Base-by-base conservation (phyloP, 1,284 basidiomycete genomes). In the Melampsora americana region DNA sequence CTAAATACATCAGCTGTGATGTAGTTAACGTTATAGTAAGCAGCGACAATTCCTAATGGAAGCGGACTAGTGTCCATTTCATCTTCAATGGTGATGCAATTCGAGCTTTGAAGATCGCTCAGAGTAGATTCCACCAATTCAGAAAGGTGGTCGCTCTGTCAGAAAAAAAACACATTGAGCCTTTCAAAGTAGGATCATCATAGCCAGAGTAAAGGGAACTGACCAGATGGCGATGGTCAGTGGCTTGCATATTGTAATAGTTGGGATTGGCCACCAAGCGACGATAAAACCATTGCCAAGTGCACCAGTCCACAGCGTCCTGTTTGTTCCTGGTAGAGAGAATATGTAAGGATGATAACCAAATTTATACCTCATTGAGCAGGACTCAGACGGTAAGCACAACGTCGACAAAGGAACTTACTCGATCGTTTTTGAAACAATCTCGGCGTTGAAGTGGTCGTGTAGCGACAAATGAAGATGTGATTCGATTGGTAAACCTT, bases 401-500 rank as follows among this genome's bases (percentile, higher is more conserved):
- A 79, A n/a, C n/a, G 79, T n/a, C 82, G 81, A 75, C 82, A 82
- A 79, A 61, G 18, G 20, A 23, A 9, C 74, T 50, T 82, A 81
- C 85, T 98, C 95, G 78, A 99, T 96, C 3, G 95, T 99, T 85
- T 94, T 94, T 39, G 97, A 93, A 14, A 95, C 95, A 79, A 99
- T 96, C 84, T 99, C 96, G 0, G 95, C 93, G 78, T 99, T 88
- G 89, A 99, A 97, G 83, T 97, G 97, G 83, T 99, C 96, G 81
- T 98, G 95, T 7, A 93, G 85, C 35, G 74, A 69, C 82, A 90
- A 87, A 83, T 91, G 89, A 6, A 97, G 85, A 82, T 95, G 93
- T 0, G 92, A 95, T 83, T 99, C 95, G 80, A 99, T 94, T 2
- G 96, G 96, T n/a, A 99, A 85, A 18, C 95, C 95, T 83, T 99